A percentile compares a stretch with the other conserved stretches of the same genome.
These are phyloP conservation scores for Brettanomyces anomalus DNA, from an alignment of 805 yeast species.

Conservation along the genomic window DNA sequence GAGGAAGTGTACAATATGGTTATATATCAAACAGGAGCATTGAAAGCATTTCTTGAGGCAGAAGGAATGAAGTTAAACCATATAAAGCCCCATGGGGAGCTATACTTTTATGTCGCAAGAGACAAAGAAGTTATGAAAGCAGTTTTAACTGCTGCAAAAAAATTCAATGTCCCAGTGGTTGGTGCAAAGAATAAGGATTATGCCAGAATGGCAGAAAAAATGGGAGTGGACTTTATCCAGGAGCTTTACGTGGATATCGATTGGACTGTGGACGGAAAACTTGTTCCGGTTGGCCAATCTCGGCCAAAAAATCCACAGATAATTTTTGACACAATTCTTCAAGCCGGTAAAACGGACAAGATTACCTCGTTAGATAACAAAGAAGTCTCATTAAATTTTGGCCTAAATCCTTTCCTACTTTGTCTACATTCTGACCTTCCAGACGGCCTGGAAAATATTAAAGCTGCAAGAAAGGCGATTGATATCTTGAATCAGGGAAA, in stretches of 20 bases:
- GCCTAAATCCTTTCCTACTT: conserved; percentile 21
- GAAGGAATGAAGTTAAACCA: conserved; percentile 27
- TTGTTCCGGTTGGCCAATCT: conserved; percentile 23
- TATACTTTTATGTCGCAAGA: conserved; percentile 28
- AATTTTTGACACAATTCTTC: conserved; percentile 20
- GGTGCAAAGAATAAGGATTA: conserved; percentile 28
- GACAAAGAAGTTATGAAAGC: conserved; percentile 29
- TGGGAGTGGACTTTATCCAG: conserved; percentile 28
- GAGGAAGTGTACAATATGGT: conserved; percentile 29
- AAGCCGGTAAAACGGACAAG: conserved; percentile 20
- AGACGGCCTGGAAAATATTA: conserved; percentile 26
- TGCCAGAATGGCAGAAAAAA: conserved; percentile 21
- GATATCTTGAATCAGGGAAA: conserved; percentile 17
- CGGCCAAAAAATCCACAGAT: conserved; percentile 19
- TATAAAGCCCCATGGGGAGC: conserved; percentile 31
- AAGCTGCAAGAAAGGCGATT: conserved; percentile 24
- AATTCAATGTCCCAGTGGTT: conserved; percentile 27
- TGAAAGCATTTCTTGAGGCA: conserved; percentile 28
- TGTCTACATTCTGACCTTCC: conserved; percentile 33
- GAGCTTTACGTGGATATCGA: conserved; percentile 29
- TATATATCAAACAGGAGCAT: conserved; percentile 31
- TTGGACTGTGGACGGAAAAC: conserved; percentile 23
- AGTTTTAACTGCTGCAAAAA: conserved; percentile 27
- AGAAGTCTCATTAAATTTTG: conserved; percentile 21
- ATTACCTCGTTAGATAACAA: conserved; percentile 18